A percentile compares a stretch with the other conserved stretches of the same genome.
These are phyloP conservation scores for Cladorrhinum samala DNA, from an alignment of 495 filamentous ascomycete species.

Conservation along the genomic window DNA sequence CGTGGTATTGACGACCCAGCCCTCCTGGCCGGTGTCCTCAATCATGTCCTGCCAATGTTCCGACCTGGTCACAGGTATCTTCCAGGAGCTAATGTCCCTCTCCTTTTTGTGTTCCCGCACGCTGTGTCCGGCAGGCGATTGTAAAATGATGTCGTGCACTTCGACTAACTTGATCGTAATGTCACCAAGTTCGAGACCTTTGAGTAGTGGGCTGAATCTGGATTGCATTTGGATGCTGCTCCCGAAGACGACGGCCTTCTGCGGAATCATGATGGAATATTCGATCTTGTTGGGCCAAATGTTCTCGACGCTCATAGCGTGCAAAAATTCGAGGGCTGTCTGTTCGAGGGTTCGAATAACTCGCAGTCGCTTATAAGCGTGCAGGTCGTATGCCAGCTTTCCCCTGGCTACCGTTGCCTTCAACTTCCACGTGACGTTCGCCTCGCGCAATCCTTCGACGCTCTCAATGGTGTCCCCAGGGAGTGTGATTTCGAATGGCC, in stretches of 20 bases:
- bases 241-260: conserved; percentile 87
- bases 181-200: conserved; percentile 75
- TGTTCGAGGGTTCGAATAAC: conserved; percentile 82
- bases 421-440: conserved; percentile 78
- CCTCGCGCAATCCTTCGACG: conserved; percentile 76
- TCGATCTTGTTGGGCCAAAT: conserved; percentile 93
- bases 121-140: conserved; percentile 42
- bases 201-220: conserved; percentile 73
- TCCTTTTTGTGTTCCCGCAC: conserved; percentile 55
- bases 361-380: conserved; percentile 71
- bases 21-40: conserved; percentile 64
- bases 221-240: conserved; percentile 75
- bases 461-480: conserved; percentile 76
- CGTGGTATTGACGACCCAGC: conserved; percentile 62
- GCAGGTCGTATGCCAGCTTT: conserved; percentile 72
- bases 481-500: conserved; percentile 74
- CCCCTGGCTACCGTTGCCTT: conserved; percentile 79
- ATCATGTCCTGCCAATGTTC: conserved; percentile 60
- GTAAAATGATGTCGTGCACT: conserved; percentile 59
- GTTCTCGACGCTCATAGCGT: conserved; percentile 90
- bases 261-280: conserved; percentile 82
- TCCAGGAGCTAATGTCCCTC: conserved; percentile 57
- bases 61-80: conserved; percentile 50
- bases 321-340: conserved; percentile 72
- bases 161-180: conserved; percentile 72